Evolutionary conservation across 441 rosid genomes (phyloP).

Genomic region (Biscutella laevigata): DNA sequence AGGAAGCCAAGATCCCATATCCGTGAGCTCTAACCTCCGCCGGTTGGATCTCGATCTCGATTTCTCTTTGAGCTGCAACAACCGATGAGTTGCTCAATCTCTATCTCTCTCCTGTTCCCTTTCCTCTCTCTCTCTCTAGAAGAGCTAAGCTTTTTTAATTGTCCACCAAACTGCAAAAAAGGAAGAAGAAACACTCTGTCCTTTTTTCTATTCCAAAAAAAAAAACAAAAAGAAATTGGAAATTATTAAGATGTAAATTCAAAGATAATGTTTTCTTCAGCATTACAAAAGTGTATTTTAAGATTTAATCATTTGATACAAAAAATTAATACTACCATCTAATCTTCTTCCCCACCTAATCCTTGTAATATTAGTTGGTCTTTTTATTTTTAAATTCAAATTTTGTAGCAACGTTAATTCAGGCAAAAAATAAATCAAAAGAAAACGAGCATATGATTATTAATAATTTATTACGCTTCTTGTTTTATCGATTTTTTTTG

Average conservation of each 20-base stretch:
- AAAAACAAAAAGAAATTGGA: background rate
- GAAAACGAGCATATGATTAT: too few species aligned
- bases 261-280: background rate
- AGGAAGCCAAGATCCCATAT: conserved; percentile 21
- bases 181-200: conserved; percentile 25
- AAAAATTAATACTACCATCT: too few species aligned
- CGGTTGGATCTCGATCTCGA: conserved; percentile 29
- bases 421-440: too few species aligned
- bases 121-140: conserved; percentile 18
- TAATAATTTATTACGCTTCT: too few species aligned
- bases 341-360: conserved; percentile 11
- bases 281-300: conserved; percentile 1
- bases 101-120: conserved; percentile 8
- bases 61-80: conserved; percentile 37
- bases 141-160: conserved; percentile 14
- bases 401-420: background rate
- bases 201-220: background rate
- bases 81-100: conserved; percentile 46
- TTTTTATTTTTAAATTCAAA: background rate
- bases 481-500: too few species aligned
- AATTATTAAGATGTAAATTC: conserved; percentile 3
- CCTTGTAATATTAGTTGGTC: background rate
- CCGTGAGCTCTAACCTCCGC: conserved; percentile 18
- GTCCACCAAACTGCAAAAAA: conserved; percentile 23
- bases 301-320: conserved; percentile 9